Percentiles rank a stretch among this genome's conserved stretches.
Evolutionary conservation across 2,329 filamentous ascomycete species (phyloP).

Genomic region (Epichloe typhina): DNA sequence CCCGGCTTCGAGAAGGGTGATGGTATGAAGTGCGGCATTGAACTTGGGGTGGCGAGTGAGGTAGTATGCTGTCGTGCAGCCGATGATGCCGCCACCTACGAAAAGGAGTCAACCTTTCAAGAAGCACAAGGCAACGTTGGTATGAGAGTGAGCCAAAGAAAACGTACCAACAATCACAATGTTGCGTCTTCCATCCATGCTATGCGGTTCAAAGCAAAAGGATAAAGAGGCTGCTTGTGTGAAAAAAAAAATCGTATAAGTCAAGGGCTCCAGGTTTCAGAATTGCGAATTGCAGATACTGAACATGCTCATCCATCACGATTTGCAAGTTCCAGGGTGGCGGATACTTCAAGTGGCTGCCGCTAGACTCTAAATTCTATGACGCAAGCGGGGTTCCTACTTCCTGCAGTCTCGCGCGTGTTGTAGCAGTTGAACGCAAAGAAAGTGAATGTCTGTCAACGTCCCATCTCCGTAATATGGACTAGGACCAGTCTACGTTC

Average conservation of each 20-base stretch:
- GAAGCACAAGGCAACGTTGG: background rate
- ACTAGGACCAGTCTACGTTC: no score
- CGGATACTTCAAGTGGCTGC: background rate
- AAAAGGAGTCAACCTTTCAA: background rate
- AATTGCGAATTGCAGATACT: no score
- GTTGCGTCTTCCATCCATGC: conserved; percentile 26
- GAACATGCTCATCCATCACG: no score
- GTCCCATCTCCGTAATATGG: no score
- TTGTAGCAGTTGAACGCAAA: no score
- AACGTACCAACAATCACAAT: conserved; percentile 38
- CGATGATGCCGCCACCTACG: conserved; percentile 81
- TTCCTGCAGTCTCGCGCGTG: background rate
- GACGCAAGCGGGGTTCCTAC: conserved; percentile 6
- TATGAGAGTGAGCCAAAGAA: background rate
- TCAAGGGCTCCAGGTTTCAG: no score
- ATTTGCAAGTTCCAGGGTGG: background rate
- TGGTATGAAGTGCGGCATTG: conserved; percentile 57
- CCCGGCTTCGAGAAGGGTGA: conserved; percentile 79
- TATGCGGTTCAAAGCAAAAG: background rate
- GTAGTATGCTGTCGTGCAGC: conserved; percentile 82
- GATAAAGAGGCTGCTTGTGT: no score
- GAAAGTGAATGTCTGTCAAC: no score
- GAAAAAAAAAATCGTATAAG: no score
- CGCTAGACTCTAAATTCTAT: background rate
- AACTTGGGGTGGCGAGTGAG: conserved; percentile 76